Evolutionary conservation across 345 rosid species (phyloP).

Genomic region (Syzygium oleosum): DNA sequence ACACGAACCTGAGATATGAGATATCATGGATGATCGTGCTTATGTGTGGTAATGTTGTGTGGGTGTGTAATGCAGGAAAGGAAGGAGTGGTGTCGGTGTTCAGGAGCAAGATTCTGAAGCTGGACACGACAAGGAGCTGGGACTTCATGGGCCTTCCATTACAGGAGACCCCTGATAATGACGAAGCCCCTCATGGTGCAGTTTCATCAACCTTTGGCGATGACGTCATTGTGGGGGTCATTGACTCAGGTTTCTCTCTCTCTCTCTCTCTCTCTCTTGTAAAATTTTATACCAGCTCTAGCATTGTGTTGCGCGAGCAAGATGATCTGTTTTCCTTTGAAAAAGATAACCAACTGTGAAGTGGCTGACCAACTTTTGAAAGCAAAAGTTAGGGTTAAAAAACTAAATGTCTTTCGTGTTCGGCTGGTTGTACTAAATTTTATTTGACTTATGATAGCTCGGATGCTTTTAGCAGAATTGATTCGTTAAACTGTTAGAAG

Average conservation of each 20-base stretch:
- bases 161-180: constrained; percentile 6
- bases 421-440: not conserved
- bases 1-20: not conserved
- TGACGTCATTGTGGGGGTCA: constrained; percentile 35
- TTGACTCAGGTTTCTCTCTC: constrained; percentile 35
- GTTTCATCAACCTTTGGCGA: constrained; percentile 32
- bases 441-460: not conserved
- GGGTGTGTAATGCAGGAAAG: constrained; percentile 21
- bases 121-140: constrained; percentile 75
- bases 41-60: not conserved
- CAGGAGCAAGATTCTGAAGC: constrained; percentile 32
- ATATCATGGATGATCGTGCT: not conserved
- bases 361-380: not conserved
- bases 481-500: not conserved
- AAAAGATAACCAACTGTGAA: not conserved
- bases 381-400: not conserved
- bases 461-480: not conserved
- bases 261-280: not conserved
- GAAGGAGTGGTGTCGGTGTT: constrained; percentile 44
- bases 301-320: not conserved
- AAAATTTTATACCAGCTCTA: not conserved
- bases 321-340: not conserved
- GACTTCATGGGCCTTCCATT: constrained; percentile 52
- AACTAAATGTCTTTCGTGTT: not conserved
- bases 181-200: constrained; percentile 5